Evolutionary conservation across 495 filamentous ascomycete species (phyloP).

Genomic region (Bathelium albidoporum): DNA sequence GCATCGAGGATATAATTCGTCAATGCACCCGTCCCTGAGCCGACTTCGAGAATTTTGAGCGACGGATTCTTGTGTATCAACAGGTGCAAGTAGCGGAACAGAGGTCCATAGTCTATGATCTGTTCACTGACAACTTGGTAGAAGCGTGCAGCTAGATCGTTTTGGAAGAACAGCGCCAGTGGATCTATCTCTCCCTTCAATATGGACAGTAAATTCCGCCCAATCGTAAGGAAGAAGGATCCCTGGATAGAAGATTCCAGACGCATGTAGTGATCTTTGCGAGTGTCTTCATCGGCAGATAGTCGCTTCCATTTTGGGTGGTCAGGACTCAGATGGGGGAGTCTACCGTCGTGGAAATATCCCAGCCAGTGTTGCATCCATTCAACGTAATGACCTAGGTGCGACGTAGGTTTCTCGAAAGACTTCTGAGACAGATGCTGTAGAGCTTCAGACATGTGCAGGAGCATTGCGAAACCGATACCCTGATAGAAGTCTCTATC

Average conservation of each 20-base stretch:
- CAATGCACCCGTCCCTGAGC: conserved; percentile 17
- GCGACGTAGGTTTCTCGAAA: background rate
- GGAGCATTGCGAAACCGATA: background rate
- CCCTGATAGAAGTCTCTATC: background rate
- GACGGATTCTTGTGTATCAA: conserved; percentile 13
- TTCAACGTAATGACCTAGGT: background rate
- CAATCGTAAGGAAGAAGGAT: conserved; percentile 4
- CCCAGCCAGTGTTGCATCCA: background rate
- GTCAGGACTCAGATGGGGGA: background rate
- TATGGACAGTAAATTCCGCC: conserved; percentile 9
- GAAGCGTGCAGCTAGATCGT: conserved; percentile 8
- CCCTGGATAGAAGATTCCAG: background rate
- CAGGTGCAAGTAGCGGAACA: background rate
- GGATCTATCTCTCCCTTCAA: conserved; percentile 6
- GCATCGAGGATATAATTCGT: conserved; percentile 10
- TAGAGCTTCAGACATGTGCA: background rate
- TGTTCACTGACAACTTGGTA: conserved; percentile 6
- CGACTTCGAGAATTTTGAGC: conserved; percentile 21
- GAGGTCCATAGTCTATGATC: background rate
- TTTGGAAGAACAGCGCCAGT: conserved; percentile 9
- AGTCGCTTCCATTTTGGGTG: background rate
- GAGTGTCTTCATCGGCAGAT: background rate
- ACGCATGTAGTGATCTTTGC: background rate
- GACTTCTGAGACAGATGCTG: background rate
- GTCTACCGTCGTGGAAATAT: background rate